Conservation (phyloP, 2,329 filamentous ascomycete genomes). For the Pseudogymnoascus sp. region DNA sequence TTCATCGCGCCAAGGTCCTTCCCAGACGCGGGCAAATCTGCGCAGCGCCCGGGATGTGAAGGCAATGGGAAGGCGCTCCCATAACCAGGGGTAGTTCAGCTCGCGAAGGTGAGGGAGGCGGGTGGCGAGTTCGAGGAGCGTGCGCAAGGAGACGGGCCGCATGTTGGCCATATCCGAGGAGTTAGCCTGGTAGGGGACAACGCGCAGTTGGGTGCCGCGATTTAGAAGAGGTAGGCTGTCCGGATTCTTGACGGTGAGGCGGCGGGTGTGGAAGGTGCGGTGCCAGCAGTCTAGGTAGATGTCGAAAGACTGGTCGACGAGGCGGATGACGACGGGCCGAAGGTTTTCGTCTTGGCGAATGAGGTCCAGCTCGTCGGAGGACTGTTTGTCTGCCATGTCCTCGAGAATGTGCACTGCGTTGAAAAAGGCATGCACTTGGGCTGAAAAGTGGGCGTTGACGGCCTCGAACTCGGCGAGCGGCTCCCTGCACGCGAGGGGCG, state of each 20-base stretch:
- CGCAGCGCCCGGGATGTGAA: slow-evolving; percentile 15
- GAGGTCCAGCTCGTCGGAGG: slow-evolving; percentile 12
- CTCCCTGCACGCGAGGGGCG: slow-evolving; percentile 16
- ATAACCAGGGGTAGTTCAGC: slow-evolving; percentile 21
- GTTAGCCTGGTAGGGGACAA: not conserved
- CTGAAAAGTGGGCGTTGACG: slow-evolving; percentile 18
- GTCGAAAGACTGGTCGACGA: not conserved
- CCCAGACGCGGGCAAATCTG: slow-evolving; percentile 16
- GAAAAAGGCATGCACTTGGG: slow-evolving; percentile 18
- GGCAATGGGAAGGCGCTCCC: slow-evolving; percentile 18
- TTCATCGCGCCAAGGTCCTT: slow-evolving; percentile 19
- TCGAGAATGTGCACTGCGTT: slow-evolving; percentile 16
- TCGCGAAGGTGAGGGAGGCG: slow-evolving; percentile 16
- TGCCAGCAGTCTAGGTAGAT: not conserved
- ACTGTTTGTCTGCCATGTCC: slow-evolving; percentile 13
- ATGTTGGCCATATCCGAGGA: not conserved
- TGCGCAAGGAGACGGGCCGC: slow-evolving; percentile 12
- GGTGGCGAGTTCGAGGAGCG: slow-evolving; percentile 16
- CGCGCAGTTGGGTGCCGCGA: not conserved
- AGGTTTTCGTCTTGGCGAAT: slow-evolving; percentile 14
- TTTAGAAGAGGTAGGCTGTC: slow-evolving; percentile 6
- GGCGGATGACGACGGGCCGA: slow-evolving; percentile 9
- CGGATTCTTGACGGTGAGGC: not conserved
- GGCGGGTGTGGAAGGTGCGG: not conserved
- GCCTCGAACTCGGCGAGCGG: slow-evolving; percentile 16